Base-by-base conservation (phyloP, 805 yeast species). In the Kregervanrija pseudodelftensis region DNA sequence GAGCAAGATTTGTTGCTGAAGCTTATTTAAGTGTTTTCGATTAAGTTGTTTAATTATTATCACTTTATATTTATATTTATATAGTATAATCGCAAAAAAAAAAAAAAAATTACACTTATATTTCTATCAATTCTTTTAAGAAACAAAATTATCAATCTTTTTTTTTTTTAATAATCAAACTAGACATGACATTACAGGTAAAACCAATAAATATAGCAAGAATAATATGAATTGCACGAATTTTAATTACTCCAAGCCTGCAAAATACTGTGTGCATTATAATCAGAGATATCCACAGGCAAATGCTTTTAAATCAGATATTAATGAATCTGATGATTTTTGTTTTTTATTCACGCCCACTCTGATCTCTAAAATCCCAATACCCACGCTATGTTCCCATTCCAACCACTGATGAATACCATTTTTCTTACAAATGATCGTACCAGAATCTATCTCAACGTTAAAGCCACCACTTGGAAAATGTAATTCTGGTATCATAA, bases 1-100 rank as follows among this genome's bases (percentile, higher is more conserved):
- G 99, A 61, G 99, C 99, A 11, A 84, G 99, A 72, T 91, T 88
- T 49, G 95, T 89, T 40, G 99, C 99, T 28, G 99, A 93, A 66
- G 91, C 96, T 8, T 91, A 89, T 65, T 73, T 91, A 55, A 85
- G 90, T 37, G 95, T 93, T 42, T 88, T 89, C 60, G 95, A 87
- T 59, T 85, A 66, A 58, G 12, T 13, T 40, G n/a, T 36, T 36
- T 4, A 22, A 22, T 22, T 22, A 22, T 22, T 22, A 22, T 5
- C 4, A 22, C 8, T 22, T 22, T 22, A 22, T 4, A 22, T 7
- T 22, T 22, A 22, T 22, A 5, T 22, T 14, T 36, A 22, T 36
- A 36, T 22, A 36, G 34, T 15, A 3, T 32, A 16, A 13, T 7
- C 28, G 28, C 28, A 22, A 22, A 22, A 22, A 22, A 22, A 22